phyloP scores from a whole-genome alignment of 2,329 filamentous ascomycete species.

The Monosporascus cannonballus region DNA sequence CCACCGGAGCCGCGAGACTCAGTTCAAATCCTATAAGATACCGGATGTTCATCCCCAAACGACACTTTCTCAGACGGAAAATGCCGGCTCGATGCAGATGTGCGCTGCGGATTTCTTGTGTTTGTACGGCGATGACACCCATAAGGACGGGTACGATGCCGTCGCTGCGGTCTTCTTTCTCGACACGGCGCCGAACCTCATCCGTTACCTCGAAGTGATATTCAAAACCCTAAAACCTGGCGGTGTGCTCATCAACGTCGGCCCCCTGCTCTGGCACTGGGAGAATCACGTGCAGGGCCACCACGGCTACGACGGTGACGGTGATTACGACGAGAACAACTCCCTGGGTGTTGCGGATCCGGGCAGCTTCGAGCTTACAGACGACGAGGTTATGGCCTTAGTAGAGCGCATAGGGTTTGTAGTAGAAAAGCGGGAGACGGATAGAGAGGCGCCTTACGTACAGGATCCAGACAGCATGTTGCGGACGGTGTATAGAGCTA shows the following conservation, averaged over 20 bases:
- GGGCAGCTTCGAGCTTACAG: conserved; percentile 81
- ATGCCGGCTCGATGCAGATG: conserved; percentile 76
- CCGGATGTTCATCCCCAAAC: conserved; percentile 74
- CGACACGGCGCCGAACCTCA: conserved; percentile 89
- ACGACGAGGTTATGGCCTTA: conserved; percentile 79
- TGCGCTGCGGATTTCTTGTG: conserved; percentile 87
- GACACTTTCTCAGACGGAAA: conserved; percentile 34
- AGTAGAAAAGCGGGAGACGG: conserved; percentile 56
- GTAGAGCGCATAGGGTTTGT: conserved; percentile 71
- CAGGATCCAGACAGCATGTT: conserved; percentile 82
- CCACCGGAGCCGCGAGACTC: conserved; percentile 64
- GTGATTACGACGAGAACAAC: conserved; percentile 40
- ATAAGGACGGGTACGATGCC: conserved; percentile 64
- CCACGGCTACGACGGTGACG: conserved; percentile 46
- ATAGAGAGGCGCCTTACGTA: conserved; percentile 75
- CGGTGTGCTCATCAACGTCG: conserved; percentile 83
- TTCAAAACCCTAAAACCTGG: conserved; percentile 67
- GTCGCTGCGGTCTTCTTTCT: conserved; percentile 93
- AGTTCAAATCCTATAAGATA: conserved; percentile 66
- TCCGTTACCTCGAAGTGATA: conserved; percentile 84
- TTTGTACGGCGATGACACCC: conserved; percentile 63
- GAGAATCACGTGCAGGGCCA: conserved; percentile 64
- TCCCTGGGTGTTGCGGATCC: conserved; percentile 75
- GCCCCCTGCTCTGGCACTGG: conserved; percentile 93
- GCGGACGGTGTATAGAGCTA: conserved; percentile 72